phyloP scores from a whole-genome alignment of 192 early-diverging fungal genomes.

The Coemansia sp. region DNA sequence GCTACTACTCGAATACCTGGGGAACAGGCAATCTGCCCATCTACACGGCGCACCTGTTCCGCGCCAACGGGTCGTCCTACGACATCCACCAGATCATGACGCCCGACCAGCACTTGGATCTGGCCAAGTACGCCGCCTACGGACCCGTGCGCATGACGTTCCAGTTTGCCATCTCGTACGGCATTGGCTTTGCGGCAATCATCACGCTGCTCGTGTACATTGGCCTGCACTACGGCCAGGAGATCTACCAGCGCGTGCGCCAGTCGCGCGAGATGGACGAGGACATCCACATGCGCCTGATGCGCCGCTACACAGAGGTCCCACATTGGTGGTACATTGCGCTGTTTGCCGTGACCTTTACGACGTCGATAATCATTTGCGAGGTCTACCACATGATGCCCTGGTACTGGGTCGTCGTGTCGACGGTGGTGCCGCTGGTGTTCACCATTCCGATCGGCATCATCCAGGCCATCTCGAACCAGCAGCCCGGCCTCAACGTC shows the following conservation, averaged over 20 bases:
- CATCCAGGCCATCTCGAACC: constrained; percentile 78
- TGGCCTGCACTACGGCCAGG: constrained; percentile 67
- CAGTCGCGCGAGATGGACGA: constrained; percentile 63
- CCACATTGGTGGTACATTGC: constrained; percentile 78
- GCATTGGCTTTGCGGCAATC: constrained; percentile 67
- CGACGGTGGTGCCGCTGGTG: constrained; percentile 61
- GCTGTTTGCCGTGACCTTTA: constrained; percentile 45
- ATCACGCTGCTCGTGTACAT: constrained; percentile 76
- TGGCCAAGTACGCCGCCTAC: constrained; percentile 63
- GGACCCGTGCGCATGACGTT: constrained; percentile 72
- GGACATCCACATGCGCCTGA: constrained; percentile 75
- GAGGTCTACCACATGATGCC: constrained; percentile 57
- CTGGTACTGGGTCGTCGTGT: constrained; percentile 76
- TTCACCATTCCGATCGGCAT: constrained; percentile 84
- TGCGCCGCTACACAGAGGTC: constrained; percentile 74
- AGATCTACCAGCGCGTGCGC: constrained; percentile 64
- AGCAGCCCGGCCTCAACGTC: constrained; percentile 78
- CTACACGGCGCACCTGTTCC: constrained; percentile 66
- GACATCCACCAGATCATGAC: constrained; percentile 64
- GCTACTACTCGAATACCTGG: constrained; percentile 72
- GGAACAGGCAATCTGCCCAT: constrained; percentile 62
- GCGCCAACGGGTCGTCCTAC: constrained; percentile 60
- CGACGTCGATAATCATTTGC: constrained; percentile 40
- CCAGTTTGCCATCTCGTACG: constrained; percentile 75
- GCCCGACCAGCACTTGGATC: constrained; percentile 58